Percentiles rank a stretch among this genome's conserved stretches.
Evolutionary conservation across 345 rosid species (phyloP).

Genomic region (Populus davidiana): DNA sequence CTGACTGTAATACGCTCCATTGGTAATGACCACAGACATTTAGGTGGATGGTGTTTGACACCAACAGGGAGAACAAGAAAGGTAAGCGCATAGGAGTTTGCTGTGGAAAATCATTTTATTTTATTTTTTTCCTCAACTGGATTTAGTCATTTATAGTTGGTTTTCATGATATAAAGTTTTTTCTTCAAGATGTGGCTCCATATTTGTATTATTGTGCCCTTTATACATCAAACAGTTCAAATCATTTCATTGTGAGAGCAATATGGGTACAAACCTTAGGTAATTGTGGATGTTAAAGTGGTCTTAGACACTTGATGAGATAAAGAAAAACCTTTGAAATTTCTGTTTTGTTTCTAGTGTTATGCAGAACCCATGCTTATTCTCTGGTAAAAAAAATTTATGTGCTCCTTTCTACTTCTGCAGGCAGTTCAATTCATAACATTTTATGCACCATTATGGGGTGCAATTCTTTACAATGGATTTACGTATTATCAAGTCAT

Average conservation of each 20-base stretch:
- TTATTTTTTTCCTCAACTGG: too few relatives aligned
- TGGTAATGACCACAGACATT: conserved; percentile 71
- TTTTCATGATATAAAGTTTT: too few relatives aligned
- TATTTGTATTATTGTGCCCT: too few relatives aligned
- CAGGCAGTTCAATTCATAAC: conserved; percentile 94
- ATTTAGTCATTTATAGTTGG: too few relatives aligned
- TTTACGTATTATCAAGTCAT: conserved; percentile 90
- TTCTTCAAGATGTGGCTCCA: too few relatives aligned
- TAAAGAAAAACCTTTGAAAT: not conserved
- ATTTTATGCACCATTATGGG: conserved; percentile 88
- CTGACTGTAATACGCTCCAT: conserved; percentile 79
- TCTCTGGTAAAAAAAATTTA: not conserved
- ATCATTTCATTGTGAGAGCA: not conserved
- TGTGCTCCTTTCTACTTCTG: conserved; percentile 14
- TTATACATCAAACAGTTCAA: too few relatives aligned
- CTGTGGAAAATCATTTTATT: too few relatives aligned
- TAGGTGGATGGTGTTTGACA: conserved; percentile 78
- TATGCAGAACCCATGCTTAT: too few relatives aligned
- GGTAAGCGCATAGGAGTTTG: conserved; percentile 28
- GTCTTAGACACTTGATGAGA: not conserved
- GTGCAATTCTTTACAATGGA: conserved; percentile 94
- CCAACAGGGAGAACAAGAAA: conserved; percentile 80
- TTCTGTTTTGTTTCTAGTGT: not conserved
- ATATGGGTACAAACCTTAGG: not conserved
- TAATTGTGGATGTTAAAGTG: not conserved